Percentiles rank a stretch among this genome's conserved stretches.
phyloP scores from a whole-genome alignment of 202 grass and related monocot species.

The Digitaria exilis region DNA sequence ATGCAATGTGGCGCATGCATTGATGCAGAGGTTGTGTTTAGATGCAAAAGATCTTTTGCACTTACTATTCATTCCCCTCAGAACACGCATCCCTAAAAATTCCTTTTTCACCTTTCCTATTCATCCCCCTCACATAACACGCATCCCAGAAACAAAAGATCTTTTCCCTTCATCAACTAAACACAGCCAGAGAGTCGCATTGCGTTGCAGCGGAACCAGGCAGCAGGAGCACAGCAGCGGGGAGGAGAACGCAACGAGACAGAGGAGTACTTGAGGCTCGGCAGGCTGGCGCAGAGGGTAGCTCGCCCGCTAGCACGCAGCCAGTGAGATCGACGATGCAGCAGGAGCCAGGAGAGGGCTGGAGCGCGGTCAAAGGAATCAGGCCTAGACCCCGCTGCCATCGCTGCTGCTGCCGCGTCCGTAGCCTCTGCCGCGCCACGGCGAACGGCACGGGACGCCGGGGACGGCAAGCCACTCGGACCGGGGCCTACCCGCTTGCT shows the following conservation, averaged over 20 bases:
- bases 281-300: neutral
- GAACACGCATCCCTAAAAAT: no score
- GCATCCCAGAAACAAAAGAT: no score
- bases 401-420: neutral
- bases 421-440: constrained; percentile 19
- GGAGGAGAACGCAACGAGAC: constrained; percentile 20
- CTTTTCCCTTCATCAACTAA: no score
- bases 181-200: no score
- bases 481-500: no score
- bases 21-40: no score
- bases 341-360: neutral
- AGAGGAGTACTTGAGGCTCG: constrained; percentile 28
- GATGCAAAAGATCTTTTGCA: no score
- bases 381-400: neutral
- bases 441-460: neutral
- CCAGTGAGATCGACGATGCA: neutral
- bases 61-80: no score
- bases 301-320: neutral
- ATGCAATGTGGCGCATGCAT: constrained; percentile 8
- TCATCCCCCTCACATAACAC: no score
- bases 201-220: constrained; percentile 26
- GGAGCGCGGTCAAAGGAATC: constrained; percentile 30
- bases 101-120: no score
- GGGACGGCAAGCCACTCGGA: neutral
- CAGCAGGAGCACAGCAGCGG: constrained; percentile 11